Base-by-base conservation (phyloP, 306 rosid species). In the Acacia crassicarpa region DNA sequence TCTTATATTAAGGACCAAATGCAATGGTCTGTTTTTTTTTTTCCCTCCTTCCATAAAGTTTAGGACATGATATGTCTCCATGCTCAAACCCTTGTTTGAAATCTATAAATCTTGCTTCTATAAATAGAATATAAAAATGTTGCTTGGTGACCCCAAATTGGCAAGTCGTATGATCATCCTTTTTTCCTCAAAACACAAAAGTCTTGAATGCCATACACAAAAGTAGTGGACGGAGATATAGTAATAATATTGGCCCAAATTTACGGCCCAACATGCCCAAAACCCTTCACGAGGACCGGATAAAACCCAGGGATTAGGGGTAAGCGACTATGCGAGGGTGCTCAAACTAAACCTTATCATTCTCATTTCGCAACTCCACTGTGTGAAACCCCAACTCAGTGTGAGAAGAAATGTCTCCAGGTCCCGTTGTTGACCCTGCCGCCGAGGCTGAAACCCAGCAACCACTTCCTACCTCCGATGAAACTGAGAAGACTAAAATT, bases 361-460 rank as follows among this genome's bases (percentile, higher is more conserved):
- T 5, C 58, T 45, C 72, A 67, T 2, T 33, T 33, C 27, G 67
- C 73, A 62, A 40, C 80, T 76, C 41, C 83, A 32, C 80, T 53
- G 53, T 76, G 70, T 68, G 76, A 84, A 74, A 74, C 75, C 81
- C 72, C 81, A 40, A 38, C 12, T 19, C 9, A 1, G 48, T 0
- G 38, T 4, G 76, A 48, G 71, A 43, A 84, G 41, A 83, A 81
- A 93, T 93, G 97, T 82, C 97, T 68, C 97, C 97, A 40, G 93
- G 92, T 63, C 94, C 92, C 72, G 89, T 90, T 8, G 91, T 88
- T 70, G 95, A 90, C 43, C 67, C 86, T 3, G 38, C 78, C 82
- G 53, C 86, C 2, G 95, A 91, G 9, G 67, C 78, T 5, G 82
- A 46, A 19, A 19, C 84, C 8, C 86, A 83, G 44, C 83, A 74